Base-by-base conservation (phyloP, 1,284 basidiomycete genomes). In the Ustilago nuda region DNA sequence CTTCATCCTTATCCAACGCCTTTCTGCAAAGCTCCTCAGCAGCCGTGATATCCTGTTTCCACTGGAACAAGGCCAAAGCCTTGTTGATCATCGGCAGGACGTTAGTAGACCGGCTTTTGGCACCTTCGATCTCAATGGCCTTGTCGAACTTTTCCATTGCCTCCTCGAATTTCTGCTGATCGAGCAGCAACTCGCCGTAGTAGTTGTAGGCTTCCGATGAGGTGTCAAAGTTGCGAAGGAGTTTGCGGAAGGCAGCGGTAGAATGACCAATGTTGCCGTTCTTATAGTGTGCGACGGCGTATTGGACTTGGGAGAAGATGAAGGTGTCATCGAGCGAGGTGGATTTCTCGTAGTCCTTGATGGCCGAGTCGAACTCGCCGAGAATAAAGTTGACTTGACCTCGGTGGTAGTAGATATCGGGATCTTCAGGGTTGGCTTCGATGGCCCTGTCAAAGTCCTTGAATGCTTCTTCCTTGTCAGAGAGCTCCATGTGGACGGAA, bases 371-470 rank as follows among this genome's bases (percentile, higher is more conserved):
- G 86, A 92, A 98, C 79, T 98, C 92, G 87, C 92, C 92, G 88
- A 95, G 93, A 86, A 99, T 98, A 87, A 98, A 99, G 87, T 94
- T 90, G 50, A 99, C 97, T 89, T 99, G 97, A 41, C 96, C 97
- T 79, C 96, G 94, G 87, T 99, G 97, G 88, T 99, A 99, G 89
- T 95, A 99, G 72, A 98, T 95, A 87, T 99, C 97, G 0, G 96
- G 92, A 87, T 99, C 95, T 58, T 91, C 88, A 6, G 92, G 87
- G 83, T 98, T 92, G 78, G 93, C 90, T 84, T 90, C 89, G 83
- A 95, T 92, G 1, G 97, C 97, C 70, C 92, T 89, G 66, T 96
- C 94, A 86, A 98, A 98, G 87, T 93, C 94, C 76, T 92, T 90
- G 87, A 98, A 95, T 2, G 95, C 93, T 74, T 90, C 91, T 32